Percentiles rank a stretch among this genome's conserved stretches.
phyloP scores from a whole-genome alignment of 1,139 yeast genomes.

The Yamadazyma dushanensis region DNA sequence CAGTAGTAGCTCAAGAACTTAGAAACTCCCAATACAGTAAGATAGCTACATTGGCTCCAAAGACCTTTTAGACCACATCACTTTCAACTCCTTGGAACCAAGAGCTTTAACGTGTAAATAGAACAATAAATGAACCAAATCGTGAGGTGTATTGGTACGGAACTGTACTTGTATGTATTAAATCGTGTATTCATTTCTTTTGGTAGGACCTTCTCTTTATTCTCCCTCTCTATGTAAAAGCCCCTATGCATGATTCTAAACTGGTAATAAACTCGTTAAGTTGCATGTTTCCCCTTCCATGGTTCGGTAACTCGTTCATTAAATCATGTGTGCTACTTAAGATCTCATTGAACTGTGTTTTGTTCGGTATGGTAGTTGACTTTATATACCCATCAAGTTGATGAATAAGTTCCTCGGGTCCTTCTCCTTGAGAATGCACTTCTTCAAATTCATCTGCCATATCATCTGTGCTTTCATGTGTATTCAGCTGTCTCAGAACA shows the following conservation, averaged over 20 bases:
- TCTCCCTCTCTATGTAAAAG: constrained; percentile 16
- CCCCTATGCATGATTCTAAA: constrained; percentile 26
- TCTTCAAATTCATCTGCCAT: constrained; percentile 7
- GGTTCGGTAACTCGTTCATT: constrained; percentile 19
- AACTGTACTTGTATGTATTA: no score
- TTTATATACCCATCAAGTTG: constrained; percentile 15
- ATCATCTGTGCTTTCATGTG: background rate
- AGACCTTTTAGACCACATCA: constrained; percentile 63
- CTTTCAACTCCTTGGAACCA: background rate
- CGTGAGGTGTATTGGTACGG: no score
- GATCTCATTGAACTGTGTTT: constrained; percentile 17
- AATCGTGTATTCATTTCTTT: background rate
- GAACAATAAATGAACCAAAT: constrained; percentile 3
- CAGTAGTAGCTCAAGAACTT: constrained; percentile 91
- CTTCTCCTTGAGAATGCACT: constrained; percentile 2
- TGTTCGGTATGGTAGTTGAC: constrained; percentile 5
- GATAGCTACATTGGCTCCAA: constrained; percentile 88
- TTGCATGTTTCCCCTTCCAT: constrained; percentile 16
- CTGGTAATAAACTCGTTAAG: constrained; percentile 23
- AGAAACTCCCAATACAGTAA: constrained; percentile 83
- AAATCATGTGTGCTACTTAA: constrained; percentile 18
- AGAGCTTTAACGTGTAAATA: constrained; percentile 4
- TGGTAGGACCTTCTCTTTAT: background rate
- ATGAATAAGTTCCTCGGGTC: constrained; percentile 9
- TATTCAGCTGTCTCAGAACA: background rate